Percentiles rank a stretch among this genome's conserved stretches.
Evolutionary conservation across 768 basidiomycete species (phyloP).

Genomic region (Leccinum subgranulosum): DNA sequence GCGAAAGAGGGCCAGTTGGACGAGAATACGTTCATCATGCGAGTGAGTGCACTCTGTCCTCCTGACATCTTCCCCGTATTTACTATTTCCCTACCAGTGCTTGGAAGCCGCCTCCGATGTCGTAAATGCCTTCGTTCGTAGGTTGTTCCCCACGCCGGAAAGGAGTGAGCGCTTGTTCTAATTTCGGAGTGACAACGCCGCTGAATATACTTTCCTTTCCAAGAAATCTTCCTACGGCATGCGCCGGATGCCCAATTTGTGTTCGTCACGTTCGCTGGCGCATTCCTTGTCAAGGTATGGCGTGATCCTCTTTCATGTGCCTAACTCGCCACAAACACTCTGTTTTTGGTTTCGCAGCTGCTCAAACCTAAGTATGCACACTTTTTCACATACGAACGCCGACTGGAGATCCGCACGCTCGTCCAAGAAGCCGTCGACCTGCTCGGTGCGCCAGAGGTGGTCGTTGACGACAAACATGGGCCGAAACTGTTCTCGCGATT

Average conservation of each 20-base stretch:
- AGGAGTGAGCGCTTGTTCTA: conserved; percentile 42
- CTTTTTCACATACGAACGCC: conserved; percentile 56
- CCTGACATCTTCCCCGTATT: not conserved
- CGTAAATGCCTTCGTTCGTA: conserved; percentile 56
- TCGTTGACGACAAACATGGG: conserved; percentile 78
- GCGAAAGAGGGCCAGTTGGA: conserved; percentile 53
- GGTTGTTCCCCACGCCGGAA: conserved; percentile 47
- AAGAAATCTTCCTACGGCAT: conserved; percentile 60
- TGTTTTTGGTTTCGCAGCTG: conserved; percentile 41
- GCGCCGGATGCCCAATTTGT: conserved; percentile 80
- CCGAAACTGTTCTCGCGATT: conserved; percentile 80
- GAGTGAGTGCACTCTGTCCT: conserved; percentile 44
- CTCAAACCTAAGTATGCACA: conserved; percentile 71
- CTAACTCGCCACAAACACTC: not conserved
- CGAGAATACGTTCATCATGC: conserved; percentile 62
- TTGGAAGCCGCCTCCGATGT: conserved; percentile 64
- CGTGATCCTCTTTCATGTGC: not conserved
- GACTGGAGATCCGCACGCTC: conserved; percentile 56
- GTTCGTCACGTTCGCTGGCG: conserved; percentile 76
- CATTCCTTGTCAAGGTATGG: conserved; percentile 76
- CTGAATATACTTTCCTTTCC: conserved; percentile 3
- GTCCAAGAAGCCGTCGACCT: conserved; percentile 69
- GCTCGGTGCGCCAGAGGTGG: conserved; percentile 65
- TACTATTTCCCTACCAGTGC: conserved; percentile 42
- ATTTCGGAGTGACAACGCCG: not conserved